Evolutionary conservation across 1,139 yeast genomes (phyloP).

Genomic region (Saccharomyces hybrid): DNA sequence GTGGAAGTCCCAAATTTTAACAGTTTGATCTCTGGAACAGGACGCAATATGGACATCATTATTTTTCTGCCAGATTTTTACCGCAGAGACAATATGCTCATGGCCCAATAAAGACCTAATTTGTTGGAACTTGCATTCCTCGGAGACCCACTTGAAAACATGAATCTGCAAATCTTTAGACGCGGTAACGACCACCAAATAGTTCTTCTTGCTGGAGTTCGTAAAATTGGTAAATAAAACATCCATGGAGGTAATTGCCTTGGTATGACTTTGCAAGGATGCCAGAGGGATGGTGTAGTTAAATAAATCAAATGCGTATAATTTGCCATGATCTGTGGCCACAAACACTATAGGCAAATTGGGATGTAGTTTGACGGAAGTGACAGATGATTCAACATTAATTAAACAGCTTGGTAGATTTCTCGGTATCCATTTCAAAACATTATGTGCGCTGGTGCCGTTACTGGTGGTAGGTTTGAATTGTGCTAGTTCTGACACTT

Average conservation of each 20-base stretch:
- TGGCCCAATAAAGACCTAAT: conserved; percentile 74
- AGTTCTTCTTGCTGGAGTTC: conserved; percentile 24
- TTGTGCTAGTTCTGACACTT: conserved; percentile 17
- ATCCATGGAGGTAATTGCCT: conserved; percentile 54
- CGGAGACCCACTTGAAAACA: conserved; percentile 30
- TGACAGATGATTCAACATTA: conserved; percentile 43
- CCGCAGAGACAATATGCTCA: conserved; percentile 73
- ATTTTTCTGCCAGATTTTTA: conserved; percentile 36
- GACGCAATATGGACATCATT: conserved; percentile 40
- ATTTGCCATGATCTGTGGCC: conserved; percentile 67
- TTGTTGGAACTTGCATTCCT: conserved; percentile 43
- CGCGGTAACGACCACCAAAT: conserved; percentile 10
- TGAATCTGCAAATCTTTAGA: conserved; percentile 56
- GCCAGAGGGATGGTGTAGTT: conserved; percentile 62
- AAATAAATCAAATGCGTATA: conserved; percentile 64
- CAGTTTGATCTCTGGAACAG: conserved; percentile 68
- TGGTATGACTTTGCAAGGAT: conserved; percentile 68
- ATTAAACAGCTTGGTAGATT: conserved; percentile 8
- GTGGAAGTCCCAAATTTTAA: conserved; percentile 68
- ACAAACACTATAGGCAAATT: conserved; percentile 54
- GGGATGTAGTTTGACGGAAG: conserved; percentile 67
- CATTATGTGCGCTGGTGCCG: conserved; percentile 31
- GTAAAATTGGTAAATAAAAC: conserved; percentile 29
- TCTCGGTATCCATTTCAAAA: conserved; percentile 64
- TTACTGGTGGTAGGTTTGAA: conserved; percentile 18